Base-by-base conservation (phyloP, 2,329 filamentous ascomycete species). In the Ploettnerulaceae sp. region DNA sequence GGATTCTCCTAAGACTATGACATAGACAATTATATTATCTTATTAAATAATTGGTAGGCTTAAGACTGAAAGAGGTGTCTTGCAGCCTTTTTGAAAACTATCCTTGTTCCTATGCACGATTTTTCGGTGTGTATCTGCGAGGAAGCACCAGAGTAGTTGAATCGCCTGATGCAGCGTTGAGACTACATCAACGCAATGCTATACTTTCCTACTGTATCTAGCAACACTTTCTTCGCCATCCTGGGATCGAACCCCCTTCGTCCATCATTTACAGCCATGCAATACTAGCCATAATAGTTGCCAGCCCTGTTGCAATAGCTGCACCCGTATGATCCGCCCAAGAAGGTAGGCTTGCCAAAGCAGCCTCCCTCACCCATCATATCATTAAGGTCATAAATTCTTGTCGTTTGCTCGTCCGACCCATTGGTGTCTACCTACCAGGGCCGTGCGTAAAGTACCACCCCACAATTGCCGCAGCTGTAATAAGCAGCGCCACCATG, bases 401-500 rank as follows among this genome's bases (percentile, higher is more conserved):
- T 9, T 8, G 22, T 26, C 14, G 17, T 24, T 34, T 21, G 14
- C 32, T 7, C 4, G 21, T 25, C 17, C 18, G 14, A 18, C 4
- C n/a, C 11, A n/a, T 17, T 34, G 28, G 7, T n/a, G 21, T 12
- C 29, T 34, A 34, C 15, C 24, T 26, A 11, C 41, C 41, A 21
- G 41, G 41, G 7, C 41, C 45, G 11, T 45, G 31, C 8, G 53
- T 57, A 34, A 63, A 60, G 31, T 60, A 60, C 49, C 56, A 57
- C n/a, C 50, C 60, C 8, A 56, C 49, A 14, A 64, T 40, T 7
- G 54, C 57, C 8, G 49, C 57, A 4, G 48, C 59, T 7, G 48
- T 46, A 15, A 59, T 53, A 12, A 63, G 8, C 7, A 59, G 28
- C 3, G 51, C 26, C 5, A 64, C 47, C 8, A 54, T 20, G 7